Percentiles rank a stretch among this genome's conserved stretches.
Conservation (phyloP, 805 yeast genomes). For the Spathaspora arborariae region DNA sequence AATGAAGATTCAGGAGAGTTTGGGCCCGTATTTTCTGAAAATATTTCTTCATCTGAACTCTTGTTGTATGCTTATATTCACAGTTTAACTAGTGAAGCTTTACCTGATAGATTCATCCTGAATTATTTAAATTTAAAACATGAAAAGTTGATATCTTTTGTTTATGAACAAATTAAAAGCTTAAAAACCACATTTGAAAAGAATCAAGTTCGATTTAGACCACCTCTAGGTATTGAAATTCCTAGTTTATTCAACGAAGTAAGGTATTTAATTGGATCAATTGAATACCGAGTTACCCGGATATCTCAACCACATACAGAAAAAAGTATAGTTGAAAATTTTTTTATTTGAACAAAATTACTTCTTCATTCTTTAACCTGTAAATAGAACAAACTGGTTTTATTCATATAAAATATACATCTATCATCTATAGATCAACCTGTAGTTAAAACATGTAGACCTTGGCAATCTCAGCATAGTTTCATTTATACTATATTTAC, state of each 20-base stretch:
- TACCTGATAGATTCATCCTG: slow-evolving; percentile 41
- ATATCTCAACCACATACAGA: neutral
- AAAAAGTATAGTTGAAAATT: neutral
- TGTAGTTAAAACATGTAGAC: neutral
- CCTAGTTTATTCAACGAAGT: slow-evolving; percentile 38
- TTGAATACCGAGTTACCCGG: slow-evolving; percentile 9
- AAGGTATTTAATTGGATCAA: slow-evolving; percentile 12
- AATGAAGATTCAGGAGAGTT: slow-evolving; percentile 9
- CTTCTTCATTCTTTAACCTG: neutral
- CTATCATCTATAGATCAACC: neutral
- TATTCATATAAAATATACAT: neutral
- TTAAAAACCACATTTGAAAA: slow-evolving; percentile 7
- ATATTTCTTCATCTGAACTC: slow-evolving; percentile 27
- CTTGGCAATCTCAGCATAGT: slow-evolving; percentile 45
- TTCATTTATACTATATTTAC: slow-evolving; percentile 30
- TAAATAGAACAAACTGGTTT: too few species aligned
- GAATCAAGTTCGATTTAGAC: slow-evolving; percentile 16
- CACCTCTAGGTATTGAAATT: slow-evolving; percentile 22
- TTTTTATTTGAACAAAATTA: neutral
- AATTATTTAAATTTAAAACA: slow-evolving; percentile 28
- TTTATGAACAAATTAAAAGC: slow-evolving; percentile 8
- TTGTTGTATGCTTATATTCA: slow-evolving; percentile 38
- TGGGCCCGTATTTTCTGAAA: slow-evolving; percentile 4
- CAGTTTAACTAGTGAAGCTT: slow-evolving; percentile 24
- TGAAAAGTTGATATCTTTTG: slow-evolving; percentile 22